Evolutionary conservation across 1,284 basidiomycete species (phyloP).

Genomic region (Cryptococcus sp.): DNA sequence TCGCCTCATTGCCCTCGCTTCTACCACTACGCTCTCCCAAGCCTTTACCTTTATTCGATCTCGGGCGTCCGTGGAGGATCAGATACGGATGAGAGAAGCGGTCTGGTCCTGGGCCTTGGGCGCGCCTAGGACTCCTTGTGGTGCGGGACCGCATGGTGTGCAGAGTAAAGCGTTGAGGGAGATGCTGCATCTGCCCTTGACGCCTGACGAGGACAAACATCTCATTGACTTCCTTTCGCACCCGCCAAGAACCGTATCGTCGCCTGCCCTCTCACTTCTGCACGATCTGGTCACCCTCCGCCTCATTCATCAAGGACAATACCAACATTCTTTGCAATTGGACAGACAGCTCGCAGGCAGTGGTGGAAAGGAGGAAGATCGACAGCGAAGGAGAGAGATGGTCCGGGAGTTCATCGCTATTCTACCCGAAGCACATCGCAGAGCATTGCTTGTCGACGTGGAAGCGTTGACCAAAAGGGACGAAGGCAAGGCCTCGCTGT

Average conservation of each 20-base stretch:
- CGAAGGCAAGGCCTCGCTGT: slow-evolving; percentile 7
- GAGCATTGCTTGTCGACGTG: slow-evolving; percentile 34
- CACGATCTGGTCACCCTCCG: slow-evolving; percentile 81
- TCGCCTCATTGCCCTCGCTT: slow-evolving; percentile 28
- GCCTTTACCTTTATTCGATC: slow-evolving; percentile 35
- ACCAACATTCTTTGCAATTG: slow-evolving; percentile 70
- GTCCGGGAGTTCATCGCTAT: slow-evolving; percentile 66
- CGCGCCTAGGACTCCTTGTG: slow-evolving; percentile 29
- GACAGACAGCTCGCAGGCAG: slow-evolving; percentile 61
- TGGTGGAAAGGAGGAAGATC: slow-evolving; percentile 40
- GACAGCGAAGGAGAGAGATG: slow-evolving; percentile 62
- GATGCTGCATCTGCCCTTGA: slow-evolving; percentile 46
- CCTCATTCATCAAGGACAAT: slow-evolving; percentile 72
- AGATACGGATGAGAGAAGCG: slow-evolving; percentile 25
- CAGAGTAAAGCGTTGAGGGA: slow-evolving; percentile 37
- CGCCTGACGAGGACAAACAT: slow-evolving; percentile 42
- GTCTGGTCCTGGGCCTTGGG: slow-evolving; percentile 47
- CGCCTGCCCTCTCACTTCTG: slow-evolving; percentile 61
- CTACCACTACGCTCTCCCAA: slow-evolving; percentile 25
- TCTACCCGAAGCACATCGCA: slow-evolving; percentile 63
- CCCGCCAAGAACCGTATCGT: slow-evolving; percentile 57
- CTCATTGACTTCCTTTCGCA: slow-evolving; percentile 45
- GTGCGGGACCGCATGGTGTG: slow-evolving; percentile 27
- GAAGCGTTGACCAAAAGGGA: slow-evolving; percentile 15
- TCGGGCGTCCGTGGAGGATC: slow-evolving; percentile 10